Conservation (phyloP, 83 land plant genomes). For the Picea engelmannii region DNA sequence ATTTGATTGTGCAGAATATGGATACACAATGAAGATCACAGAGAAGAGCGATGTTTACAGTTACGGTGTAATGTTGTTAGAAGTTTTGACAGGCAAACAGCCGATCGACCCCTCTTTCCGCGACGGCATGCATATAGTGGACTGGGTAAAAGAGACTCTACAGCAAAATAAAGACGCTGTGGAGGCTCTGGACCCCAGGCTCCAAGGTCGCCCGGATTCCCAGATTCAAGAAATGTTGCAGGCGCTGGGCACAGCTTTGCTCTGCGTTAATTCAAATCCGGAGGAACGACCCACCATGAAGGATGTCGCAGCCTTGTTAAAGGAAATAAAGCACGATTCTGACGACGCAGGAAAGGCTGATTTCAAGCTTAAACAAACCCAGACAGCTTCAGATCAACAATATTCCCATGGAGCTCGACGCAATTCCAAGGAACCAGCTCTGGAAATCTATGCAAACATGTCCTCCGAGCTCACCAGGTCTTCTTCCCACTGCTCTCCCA, state of each 20-base stretch:
- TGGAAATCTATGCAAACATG: too few species aligned
- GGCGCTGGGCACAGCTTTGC: conserved; percentile 56
- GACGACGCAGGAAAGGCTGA: conserved; percentile 34
- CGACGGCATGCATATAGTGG: conserved; percentile 58
- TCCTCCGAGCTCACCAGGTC: too few species aligned
- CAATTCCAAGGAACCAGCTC: too few species aligned
- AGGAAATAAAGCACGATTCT: conserved; percentile 56
- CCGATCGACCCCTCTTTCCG: conserved; percentile 65
- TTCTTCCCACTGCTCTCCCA: too few species aligned
- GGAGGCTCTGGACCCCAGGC: conserved; percentile 59
- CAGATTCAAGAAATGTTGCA: conserved; percentile 72
- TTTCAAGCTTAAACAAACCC: too few species aligned
- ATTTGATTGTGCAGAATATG: conserved; percentile 39
- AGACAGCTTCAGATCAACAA: too few species aligned
- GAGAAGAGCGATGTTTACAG: conserved; percentile 81
- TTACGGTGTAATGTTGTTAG: conserved; percentile 63
- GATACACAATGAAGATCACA: conserved; percentile 49
- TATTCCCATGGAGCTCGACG: too few species aligned
- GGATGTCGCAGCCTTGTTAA: conserved; percentile 74
- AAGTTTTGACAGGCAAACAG: conserved; percentile 69
- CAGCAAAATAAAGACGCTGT: conserved; percentile 30
- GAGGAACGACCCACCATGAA: conserved; percentile 78
- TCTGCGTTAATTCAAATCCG: conserved; percentile 55
- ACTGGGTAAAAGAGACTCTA: conserved; percentile 61
- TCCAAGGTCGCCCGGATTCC: conserved; percentile 64